phyloP scores from a whole-genome alignment of 768 basidiomycete genomes.

The Rhodotorula diobovata region DNA sequence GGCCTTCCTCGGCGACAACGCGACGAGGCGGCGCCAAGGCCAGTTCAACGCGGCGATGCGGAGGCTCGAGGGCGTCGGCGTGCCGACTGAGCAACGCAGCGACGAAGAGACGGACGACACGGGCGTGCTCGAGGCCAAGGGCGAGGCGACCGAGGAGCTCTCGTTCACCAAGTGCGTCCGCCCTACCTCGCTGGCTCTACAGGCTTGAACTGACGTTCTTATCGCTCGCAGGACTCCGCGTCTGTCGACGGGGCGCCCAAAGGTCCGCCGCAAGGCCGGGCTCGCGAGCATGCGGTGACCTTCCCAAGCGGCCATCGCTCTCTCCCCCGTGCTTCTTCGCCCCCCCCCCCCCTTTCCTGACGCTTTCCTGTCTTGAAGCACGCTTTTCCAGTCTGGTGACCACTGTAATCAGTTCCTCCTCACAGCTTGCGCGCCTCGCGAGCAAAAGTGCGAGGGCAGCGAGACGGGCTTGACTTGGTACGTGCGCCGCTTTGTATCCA shows the following conservation, averaged over 20 bases:
- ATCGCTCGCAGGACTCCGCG: slow-evolving; percentile 1
- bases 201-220: not conserved
- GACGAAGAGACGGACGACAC: slow-evolving; percentile 31
- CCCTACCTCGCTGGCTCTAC: not conserved
- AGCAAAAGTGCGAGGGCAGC: too few species aligned
- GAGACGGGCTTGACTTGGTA: too few species aligned
- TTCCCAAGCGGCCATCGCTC: not conserved
- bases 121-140: slow-evolving; percentile 28
- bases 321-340: too few species aligned
- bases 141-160: slow-evolving; percentile 23
- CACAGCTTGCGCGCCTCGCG: too few species aligned
- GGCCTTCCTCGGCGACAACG: slow-evolving; percentile 10
- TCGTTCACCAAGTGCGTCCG: slow-evolving; percentile 6
- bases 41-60: slow-evolving; percentile 30
- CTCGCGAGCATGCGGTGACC: slow-evolving; percentile 10
- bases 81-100: slow-evolving; percentile 25
- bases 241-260: not conserved
- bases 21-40: slow-evolving; percentile 16
- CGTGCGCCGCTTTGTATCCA: too few species aligned
- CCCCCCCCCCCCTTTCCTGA: too few species aligned
- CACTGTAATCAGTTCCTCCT: too few species aligned
- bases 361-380: too few species aligned
- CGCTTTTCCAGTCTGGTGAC: too few species aligned
- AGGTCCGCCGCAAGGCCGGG: slow-evolving; percentile 7
- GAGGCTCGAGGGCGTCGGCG: slow-evolving; percentile 26